phyloP scores from a whole-genome alignment of 1,284 basidiomycete species.

The Malassezia obtusa region DNA sequence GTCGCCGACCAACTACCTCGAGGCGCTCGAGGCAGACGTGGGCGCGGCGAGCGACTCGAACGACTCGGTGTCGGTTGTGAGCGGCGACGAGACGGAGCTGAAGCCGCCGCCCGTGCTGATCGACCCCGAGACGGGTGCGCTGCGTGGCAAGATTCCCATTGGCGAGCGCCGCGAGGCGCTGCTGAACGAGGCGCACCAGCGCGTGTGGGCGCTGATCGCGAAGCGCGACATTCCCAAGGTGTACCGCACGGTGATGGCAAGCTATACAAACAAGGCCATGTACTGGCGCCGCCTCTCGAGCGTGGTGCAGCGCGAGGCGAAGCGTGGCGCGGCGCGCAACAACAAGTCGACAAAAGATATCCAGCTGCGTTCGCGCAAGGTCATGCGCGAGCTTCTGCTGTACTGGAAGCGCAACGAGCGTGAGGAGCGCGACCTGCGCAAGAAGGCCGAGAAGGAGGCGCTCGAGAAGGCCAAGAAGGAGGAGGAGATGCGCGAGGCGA shows the following conservation, averaged over 20 bases:
- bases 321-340: constrained; percentile 66
- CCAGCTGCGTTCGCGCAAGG: constrained; percentile 72
- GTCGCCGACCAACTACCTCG: constrained; percentile 12
- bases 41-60: constrained; percentile 14
- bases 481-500: constrained; percentile 91
- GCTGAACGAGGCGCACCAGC: constrained; percentile 43
- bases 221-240: constrained; percentile 47
- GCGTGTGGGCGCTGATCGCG: constrained; percentile 46
- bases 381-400: constrained; percentile 75
- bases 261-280: constrained; percentile 48
- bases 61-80: constrained; percentile 19
- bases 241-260: constrained; percentile 40
- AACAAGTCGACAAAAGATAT: constrained; percentile 77
- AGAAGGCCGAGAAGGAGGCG: constrained; percentile 71
- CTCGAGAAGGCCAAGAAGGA: constrained; percentile 62
- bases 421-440: constrained; percentile 74
- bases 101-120: constrained; percentile 19
- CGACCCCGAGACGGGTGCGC: constrained; percentile 18
- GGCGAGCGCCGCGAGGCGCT: constrained; percentile 30
- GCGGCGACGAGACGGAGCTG: constrained; percentile 17
- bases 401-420: constrained; percentile 99
- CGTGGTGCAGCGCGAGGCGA: constrained; percentile 67
- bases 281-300: constrained; percentile 69
- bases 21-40: constrained; percentile 20
- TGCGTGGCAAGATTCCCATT: constrained; percentile 30